Base-by-base conservation (phyloP, 306 rosid species). In the Pyrus betulifolia region DNA sequence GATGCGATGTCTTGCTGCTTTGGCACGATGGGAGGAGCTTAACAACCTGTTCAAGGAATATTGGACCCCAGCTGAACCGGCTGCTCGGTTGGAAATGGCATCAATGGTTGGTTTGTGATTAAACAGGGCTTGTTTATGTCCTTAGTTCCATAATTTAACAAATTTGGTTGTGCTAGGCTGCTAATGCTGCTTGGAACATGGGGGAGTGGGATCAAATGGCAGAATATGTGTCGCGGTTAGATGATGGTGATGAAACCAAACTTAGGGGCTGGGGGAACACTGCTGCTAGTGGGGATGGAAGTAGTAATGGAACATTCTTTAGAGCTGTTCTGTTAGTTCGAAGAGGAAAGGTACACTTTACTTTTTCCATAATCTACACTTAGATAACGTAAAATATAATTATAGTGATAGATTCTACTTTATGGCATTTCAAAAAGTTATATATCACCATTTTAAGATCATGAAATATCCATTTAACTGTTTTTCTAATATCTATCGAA, bases 191-290 rank as follows among this genome's bases (percentile, higher is more conserved):
- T 81, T 95, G 99, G 99, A 89, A 95, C 88, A 92, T 95, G 99
- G 99, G 99, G 75, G 99, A 95, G 88, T 95, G 99, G 99, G 97
- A 95, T 72, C 99, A 92, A 87, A 95, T 95, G 99, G 92, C 97
- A 30, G 97, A 92, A 71, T 95, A 92, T 79, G 97, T 95, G 71
- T 88, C 91, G 77, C 92, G 97, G 59, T 84, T 95, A 74, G 99
- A 92, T 88, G 99, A 95, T 82, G 99, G 99, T 30, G 99, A 95
- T 67, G 99, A 95, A 89, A 90, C 99, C 58, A 95, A 89, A 87
- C 89, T 88, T 75, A 82, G 97, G 75, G 92, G 92, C 55, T 73
- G 89, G 78, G 98, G 96, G 28, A 92, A 92, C 78, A 86, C 93
- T 79, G 81, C 92, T 84, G 82, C 90, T 69, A 84, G 82, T 78